Conservation (phyloP, 1,139 yeast genomes). For the Lodderomyces parapsilosis region DNA sequence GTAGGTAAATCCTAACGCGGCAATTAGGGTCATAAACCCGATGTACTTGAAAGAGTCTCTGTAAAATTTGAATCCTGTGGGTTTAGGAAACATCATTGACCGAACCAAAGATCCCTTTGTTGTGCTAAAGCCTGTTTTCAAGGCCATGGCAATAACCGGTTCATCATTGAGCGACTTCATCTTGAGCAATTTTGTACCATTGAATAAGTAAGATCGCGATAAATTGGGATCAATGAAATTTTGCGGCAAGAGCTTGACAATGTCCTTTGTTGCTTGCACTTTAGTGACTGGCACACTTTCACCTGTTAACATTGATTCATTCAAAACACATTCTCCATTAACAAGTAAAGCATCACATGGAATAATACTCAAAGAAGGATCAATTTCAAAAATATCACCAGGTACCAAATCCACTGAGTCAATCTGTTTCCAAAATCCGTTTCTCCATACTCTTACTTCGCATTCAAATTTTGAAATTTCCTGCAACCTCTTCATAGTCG, state of each 20-base stretch:
- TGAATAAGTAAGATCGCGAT: constrained; percentile 74
- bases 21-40: constrained; percentile 89
- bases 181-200: constrained; percentile 86
- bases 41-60: constrained; percentile 92
- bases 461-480: constrained; percentile 73
- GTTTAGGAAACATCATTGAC: constrained; percentile 95
- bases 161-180: constrained; percentile 65
- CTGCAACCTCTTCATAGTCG: constrained; percentile 69
- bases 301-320: constrained; percentile 95
- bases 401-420: constrained; percentile 86
- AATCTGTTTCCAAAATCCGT: constrained; percentile 88
- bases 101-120: constrained; percentile 94
- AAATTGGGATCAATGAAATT: constrained; percentile 66
- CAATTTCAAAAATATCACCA: constrained; percentile 92
- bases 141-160: constrained; percentile 84
- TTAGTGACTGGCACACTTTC: constrained; percentile 97
- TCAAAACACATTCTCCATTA: constrained; percentile 90
- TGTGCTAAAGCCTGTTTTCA: constrained; percentile 89
- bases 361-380: constrained; percentile 66
- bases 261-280: constrained; percentile 60
- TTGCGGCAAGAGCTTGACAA: constrained; percentile 52
- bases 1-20: constrained; percentile 76
- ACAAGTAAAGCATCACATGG: constrained; percentile 90
- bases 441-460: constrained; percentile 87
- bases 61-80: constrained; percentile 89